Percentiles rank a stretch among this genome's conserved stretches.
phyloP scores from a whole-genome alignment of 371 early-diverging fungal species.

The Zopfochytrium polystomum region DNA sequence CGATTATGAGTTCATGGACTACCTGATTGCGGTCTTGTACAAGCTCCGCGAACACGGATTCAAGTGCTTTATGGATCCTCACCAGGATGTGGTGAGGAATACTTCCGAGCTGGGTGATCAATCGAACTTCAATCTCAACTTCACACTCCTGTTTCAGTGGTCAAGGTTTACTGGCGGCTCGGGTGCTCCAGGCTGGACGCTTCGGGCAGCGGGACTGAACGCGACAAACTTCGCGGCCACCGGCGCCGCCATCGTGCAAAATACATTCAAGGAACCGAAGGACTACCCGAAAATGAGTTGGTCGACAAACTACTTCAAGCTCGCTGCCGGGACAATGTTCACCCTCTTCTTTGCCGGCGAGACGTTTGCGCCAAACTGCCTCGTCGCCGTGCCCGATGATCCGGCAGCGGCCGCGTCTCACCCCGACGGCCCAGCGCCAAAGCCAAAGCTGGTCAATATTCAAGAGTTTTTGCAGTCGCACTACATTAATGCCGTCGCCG shows the following conservation, averaged over 20 bases:
- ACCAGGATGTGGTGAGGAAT: no score
- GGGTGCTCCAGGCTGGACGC: conserved; percentile 86
- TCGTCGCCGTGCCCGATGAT: no score
- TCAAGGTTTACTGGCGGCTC: conserved; percentile 63
- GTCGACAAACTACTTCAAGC: conserved; percentile 82
- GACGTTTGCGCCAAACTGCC: conserved; percentile 67
- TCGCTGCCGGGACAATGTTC: conserved; percentile 82
- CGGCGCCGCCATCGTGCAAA: conserved; percentile 75
- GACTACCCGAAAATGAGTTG: conserved; percentile 67
- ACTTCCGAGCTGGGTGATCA: no score
- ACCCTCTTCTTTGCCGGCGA: conserved; percentile 83
- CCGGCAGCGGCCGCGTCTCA: no score
- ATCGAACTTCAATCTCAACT: no score
- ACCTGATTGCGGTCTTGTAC: conserved; percentile 64
- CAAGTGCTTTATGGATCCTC: no score
- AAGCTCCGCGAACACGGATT: conserved; percentile 66
- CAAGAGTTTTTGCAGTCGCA: conserved; percentile 71
- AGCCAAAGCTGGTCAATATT: conserved; percentile 44
- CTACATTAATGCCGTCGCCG: conserved; percentile 48
- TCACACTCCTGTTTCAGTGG: no score
- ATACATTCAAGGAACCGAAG: conserved; percentile 40
- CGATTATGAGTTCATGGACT: conserved; percentile 80
- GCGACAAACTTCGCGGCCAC: conserved; percentile 58
- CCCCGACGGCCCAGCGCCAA: no score
- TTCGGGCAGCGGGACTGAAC: conserved; percentile 71